These are phyloP conservation scores for Phytophthora nicotianae DNA, from an alignment of 352 stramenopile genomes.

Conservation along the genomic window DNA sequence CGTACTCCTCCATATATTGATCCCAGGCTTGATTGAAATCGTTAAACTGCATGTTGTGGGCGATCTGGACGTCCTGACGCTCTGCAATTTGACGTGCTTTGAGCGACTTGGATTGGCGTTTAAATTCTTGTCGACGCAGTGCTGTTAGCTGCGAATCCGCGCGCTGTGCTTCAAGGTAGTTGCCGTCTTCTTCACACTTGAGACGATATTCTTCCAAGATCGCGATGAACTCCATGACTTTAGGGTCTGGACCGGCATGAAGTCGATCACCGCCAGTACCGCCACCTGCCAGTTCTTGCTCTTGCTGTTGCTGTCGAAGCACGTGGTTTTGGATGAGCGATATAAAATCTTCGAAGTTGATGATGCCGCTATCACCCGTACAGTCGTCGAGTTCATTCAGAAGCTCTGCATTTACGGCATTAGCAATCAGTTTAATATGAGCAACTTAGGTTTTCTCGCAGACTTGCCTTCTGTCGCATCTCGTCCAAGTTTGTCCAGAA, in stretches of 20 bases:
- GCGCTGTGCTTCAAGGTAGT: conserved; percentile 93
- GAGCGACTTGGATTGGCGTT: conserved; percentile 91
- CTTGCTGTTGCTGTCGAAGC: conserved; percentile 38
- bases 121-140: conserved; percentile 91
- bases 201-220: conserved; percentile 94
- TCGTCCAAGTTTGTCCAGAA: conserved; percentile 76
- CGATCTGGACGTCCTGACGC: conserved; percentile 94
- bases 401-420: conserved; percentile 41
- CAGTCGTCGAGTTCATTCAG: conserved; percentile 74
- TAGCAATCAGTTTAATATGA: not conserved
- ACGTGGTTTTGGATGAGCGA: conserved; percentile 54
- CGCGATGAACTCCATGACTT: conserved; percentile 93
- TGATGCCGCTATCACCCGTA: conserved; percentile 49
- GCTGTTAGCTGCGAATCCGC: conserved; percentile 89
- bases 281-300: conserved; percentile 45
- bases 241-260: conserved; percentile 79
- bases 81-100: conserved; percentile 91
- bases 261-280: conserved; percentile 44
- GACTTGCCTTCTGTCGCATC: conserved; percentile 66
- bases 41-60: conserved; percentile 95
- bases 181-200: conserved; percentile 94
- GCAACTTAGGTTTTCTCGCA: not conserved
- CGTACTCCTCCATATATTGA: conserved; percentile 95
- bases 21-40: conserved; percentile 96
- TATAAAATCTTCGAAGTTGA: conserved; percentile 74